These are phyloP conservation scores for Talaromyces sp. DNA, from an alignment of 2,329 filamentous ascomycete genomes.

Conservation along the genomic window DNA sequence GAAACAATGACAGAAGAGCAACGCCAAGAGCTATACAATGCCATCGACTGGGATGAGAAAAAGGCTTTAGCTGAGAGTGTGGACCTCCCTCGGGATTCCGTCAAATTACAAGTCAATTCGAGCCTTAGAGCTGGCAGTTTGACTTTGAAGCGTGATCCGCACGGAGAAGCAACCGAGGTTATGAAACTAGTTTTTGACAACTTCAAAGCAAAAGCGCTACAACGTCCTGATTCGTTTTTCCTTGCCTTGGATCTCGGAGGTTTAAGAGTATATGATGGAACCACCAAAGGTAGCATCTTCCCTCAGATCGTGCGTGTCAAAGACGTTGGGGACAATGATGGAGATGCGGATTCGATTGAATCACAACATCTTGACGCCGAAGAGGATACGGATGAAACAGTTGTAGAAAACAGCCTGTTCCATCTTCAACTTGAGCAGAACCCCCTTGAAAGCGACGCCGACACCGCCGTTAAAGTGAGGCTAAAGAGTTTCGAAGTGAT, in stretches of 20 bases:
- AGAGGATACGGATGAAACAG: slow-evolving; percentile 36
- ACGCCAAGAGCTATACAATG: slow-evolving; percentile 91
- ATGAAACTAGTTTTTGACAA: slow-evolving; percentile 90
- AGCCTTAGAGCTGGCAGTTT: slow-evolving; percentile 95
- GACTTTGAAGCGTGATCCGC: slow-evolving; percentile 79
- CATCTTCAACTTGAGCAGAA: slow-evolving; percentile 90
- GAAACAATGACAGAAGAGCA: slow-evolving; percentile 92
- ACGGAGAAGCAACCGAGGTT: slow-evolving; percentile 72
- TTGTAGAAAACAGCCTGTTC: slow-evolving; percentile 74
- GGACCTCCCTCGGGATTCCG: slow-evolving; percentile 80
- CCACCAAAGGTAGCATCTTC: slow-evolving; percentile 83
- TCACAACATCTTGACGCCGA: slow-evolving; percentile 32
- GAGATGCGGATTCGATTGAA: slow-evolving; percentile 31
- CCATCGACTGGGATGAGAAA: slow-evolving; percentile 98
- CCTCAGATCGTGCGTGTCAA: slow-evolving; percentile 96
- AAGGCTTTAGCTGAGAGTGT: slow-evolving; percentile 80
- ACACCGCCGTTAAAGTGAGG: slow-evolving; percentile 84
- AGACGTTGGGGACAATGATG: slow-evolving; percentile 60
- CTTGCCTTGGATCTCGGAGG: slow-evolving; percentile 87
- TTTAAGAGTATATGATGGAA: slow-evolving; percentile 91
- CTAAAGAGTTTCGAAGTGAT: slow-evolving; percentile 94
- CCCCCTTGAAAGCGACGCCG: slow-evolving; percentile 84
- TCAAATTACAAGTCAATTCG: slow-evolving; percentile 89
- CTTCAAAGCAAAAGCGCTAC: slow-evolving; percentile 83
- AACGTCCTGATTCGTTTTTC: slow-evolving; percentile 85